Evolutionary conservation across 129 eudicot genomes (phyloP), one percentile per base, ranked within the genome.

Genomic region (Artemisia annua): DNA sequence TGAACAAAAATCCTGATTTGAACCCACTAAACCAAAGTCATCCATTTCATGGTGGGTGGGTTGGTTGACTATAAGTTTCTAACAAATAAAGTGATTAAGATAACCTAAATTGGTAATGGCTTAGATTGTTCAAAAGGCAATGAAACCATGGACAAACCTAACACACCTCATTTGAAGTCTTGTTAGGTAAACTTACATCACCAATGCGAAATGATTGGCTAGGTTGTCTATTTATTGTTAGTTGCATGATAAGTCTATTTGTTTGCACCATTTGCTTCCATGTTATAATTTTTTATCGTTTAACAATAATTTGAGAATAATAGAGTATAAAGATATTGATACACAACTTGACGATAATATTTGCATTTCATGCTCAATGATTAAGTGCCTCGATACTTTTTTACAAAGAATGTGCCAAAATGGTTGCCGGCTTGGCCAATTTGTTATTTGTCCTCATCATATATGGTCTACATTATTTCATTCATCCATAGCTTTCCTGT

Each of bases 171-270:
- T 46, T 48, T 69, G 28, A 24, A 43, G 72, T 63, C 76, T 70
- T 52, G 76, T 70, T 78, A 78, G 82, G 77, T 78, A 28, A 70
- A 78, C 35, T 65, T 56, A 70, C 72, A 70, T 64, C 72, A 75
- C 61, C 63, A 53, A n/a, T 70, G 60, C 70, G 56, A 60, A 19
- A 77, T 59, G 22, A 48, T 48, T 73, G 63, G 50, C 62, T 50
- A 62, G 53, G 39, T 63, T 60, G n/a, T 63, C 49, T 11, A 49
- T 73, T 60, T 6, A 48, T 72, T 10, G 48, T 14, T 26, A 50
- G 60, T 48, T 48, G 8, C 26, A 51, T 26, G 3, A 4, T 68
- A 1, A 17, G 14, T 11, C 43, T 62, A 39, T 32, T 30, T 30
- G 35, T 30, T 30, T 26, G 39, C 39, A 32, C 5, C 39, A 32